A percentile compares a stretch with the other conserved stretches of the same genome.
Conservation (phyloP, 2,329 filamentous ascomycete species). For the Colletotrichum plurivorum region DNA sequence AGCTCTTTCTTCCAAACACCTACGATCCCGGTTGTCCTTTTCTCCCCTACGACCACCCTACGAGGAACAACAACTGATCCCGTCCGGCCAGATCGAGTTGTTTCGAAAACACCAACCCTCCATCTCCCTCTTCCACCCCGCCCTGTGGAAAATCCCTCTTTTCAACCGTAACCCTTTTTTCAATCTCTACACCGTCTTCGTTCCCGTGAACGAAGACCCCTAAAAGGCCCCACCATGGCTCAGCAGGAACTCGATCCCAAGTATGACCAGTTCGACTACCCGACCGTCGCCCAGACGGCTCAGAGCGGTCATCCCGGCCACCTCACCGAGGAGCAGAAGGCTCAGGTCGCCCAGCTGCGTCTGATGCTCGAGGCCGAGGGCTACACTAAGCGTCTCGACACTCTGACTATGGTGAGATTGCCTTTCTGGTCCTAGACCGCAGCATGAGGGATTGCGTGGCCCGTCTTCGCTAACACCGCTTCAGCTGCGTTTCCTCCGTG, state of each 20-base stretch:
- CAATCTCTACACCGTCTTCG: slow-evolving; percentile 32
- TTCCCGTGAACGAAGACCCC: slow-evolving; percentile 27
- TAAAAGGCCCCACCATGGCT: slow-evolving; percentile 37
- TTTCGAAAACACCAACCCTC: slow-evolving; percentile 13
- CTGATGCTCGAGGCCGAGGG: slow-evolving; percentile 87
- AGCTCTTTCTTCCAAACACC: slow-evolving; percentile 32
- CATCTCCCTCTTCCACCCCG: slow-evolving; percentile 12
- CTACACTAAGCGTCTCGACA: slow-evolving; percentile 88
- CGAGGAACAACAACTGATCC: slow-evolving; percentile 26
- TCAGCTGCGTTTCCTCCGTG: slow-evolving; percentile 90
- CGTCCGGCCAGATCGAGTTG: not conserved
- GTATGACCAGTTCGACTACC: slow-evolving; percentile 97
- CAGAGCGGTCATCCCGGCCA: slow-evolving; percentile 89
- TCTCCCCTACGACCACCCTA: not conserved
- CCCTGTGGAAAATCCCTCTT: slow-evolving; percentile 31
- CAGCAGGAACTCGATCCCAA: slow-evolving; percentile 78
- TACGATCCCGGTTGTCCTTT: slow-evolving; percentile 29
- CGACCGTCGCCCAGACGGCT: slow-evolving; percentile 79
- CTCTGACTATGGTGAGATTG: slow-evolving; percentile 82
- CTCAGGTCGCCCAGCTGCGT: slow-evolving; percentile 88
- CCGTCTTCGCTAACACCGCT: slow-evolving; percentile 37
- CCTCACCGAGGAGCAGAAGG: slow-evolving; percentile 89
- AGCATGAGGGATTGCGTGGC: not conserved
- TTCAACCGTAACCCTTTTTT: not conserved
- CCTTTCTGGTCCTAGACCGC: slow-evolving; percentile 31